Conservation (phyloP, 345 rosid genomes). For the Aethionema arabicum region DNA sequence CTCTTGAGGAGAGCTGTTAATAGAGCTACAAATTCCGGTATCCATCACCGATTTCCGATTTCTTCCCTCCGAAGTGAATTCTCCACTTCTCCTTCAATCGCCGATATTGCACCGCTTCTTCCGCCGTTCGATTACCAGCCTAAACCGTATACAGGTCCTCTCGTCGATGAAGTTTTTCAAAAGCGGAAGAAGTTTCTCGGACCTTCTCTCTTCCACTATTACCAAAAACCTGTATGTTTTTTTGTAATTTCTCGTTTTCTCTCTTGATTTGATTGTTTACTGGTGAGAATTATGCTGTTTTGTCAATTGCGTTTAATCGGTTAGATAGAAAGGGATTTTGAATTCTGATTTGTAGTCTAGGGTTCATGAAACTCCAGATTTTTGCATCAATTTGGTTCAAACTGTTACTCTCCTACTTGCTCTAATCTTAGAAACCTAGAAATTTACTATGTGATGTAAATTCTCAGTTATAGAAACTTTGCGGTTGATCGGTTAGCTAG, state of each 20-base stretch:
- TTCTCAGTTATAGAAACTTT: not conserved
- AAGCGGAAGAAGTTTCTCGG: slow-evolving; percentile 85
- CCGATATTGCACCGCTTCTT: slow-evolving; percentile 49
- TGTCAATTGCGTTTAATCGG: slow-evolving; percentile 1
- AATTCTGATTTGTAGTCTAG: not conserved
- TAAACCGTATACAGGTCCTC: slow-evolving; percentile 68
- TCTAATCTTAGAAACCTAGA: slow-evolving; percentile 1
- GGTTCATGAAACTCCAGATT: not conserved
- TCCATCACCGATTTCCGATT: not conserved
- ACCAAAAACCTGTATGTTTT: slow-evolving; percentile 75
- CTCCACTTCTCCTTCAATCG: slow-evolving; percentile 34
- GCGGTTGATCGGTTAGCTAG: not conserved
- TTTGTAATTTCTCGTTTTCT: not conserved
- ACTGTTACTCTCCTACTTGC: not conserved
- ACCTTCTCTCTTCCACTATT: slow-evolving; percentile 83
- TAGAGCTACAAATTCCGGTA: slow-evolving; percentile 24
- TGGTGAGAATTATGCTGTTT: not conserved
- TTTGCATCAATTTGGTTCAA: not conserved
- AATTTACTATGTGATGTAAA: not conserved
- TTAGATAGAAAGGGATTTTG: not conserved
- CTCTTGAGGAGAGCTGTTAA: slow-evolving; percentile 41
- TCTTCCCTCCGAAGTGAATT: slow-evolving; percentile 27
- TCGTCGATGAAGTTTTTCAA: slow-evolving; percentile 59
- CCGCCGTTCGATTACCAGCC: slow-evolving; percentile 77
- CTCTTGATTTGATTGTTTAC: not conserved